Conservation (phyloP, 2,329 filamentous ascomycete genomes). For the Aspergillus melleus region DNA sequence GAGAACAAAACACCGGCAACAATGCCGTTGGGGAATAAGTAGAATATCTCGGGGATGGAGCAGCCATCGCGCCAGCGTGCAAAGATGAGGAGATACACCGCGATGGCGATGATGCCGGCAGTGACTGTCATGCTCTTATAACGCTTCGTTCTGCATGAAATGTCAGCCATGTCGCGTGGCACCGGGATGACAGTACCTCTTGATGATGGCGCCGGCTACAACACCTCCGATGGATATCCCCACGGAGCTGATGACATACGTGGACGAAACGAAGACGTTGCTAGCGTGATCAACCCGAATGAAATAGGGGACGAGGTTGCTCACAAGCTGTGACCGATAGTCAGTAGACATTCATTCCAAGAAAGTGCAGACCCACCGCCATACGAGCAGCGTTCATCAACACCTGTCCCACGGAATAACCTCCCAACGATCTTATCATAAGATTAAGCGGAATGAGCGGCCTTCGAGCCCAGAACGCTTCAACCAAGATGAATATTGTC, state of each 20-base stretch:
- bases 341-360: background rate
- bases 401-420: background rate
- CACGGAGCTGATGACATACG: slow-evolving; percentile 5
- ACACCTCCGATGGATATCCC: slow-evolving; percentile 15
- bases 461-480: slow-evolving; percentile 1
- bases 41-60: slow-evolving; percentile 14
- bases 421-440: background rate
- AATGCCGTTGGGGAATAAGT: slow-evolving; percentile 11
- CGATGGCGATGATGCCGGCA: background rate
- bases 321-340: background rate
- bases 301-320: slow-evolving; percentile 15
- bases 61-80: slow-evolving; percentile 13
- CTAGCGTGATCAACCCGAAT: slow-evolving; percentile 12
- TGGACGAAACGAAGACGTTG: slow-evolving; percentile 8
- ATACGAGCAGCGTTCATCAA: background rate
- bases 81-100: slow-evolving; percentile 11
- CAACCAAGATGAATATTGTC: background rate
- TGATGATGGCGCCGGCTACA: slow-evolving; percentile 7
- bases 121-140: slow-evolving; percentile 4
- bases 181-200: background rate
- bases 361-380: background rate
- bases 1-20: slow-evolving; percentile 14
- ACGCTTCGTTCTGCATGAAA: background rate
- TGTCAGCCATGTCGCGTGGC: background rate
- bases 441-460: slow-evolving; percentile 1